These are phyloP conservation scores for Skeletonema menzelii DNA, from an alignment of 108 stramenopile species.

Conservation along the genomic window DNA sequence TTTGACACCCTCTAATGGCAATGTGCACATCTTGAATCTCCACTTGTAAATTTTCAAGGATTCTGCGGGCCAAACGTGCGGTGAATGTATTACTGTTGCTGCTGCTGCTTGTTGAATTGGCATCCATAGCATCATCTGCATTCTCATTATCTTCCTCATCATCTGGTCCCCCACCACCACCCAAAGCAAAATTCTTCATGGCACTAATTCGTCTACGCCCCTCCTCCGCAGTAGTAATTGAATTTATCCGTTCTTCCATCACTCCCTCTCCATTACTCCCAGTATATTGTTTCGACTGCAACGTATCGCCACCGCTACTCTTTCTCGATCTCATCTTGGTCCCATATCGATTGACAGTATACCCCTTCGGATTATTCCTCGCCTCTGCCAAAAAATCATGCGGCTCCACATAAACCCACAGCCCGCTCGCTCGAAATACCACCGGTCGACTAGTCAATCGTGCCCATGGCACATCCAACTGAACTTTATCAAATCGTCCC, in stretches of 20 bases:
- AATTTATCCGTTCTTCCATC: conserved; percentile 36
- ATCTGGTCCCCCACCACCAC: conserved; percentile 19
- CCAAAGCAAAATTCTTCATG: conserved; percentile 53
- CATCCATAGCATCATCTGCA: not conserved
- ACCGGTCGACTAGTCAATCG: conserved; percentile 68
- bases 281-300: not conserved
- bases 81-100: conserved; percentile 38
- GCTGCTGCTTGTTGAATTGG: not conserved
- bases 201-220: conserved; percentile 56
- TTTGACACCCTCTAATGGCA: conserved; percentile 47
- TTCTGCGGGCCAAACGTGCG: conserved; percentile 69
- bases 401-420: conserved; percentile 64
- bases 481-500: conserved; percentile 66
- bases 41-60: conserved; percentile 84
- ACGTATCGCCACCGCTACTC: not conserved
- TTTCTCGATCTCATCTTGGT: not conserved
- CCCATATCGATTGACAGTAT: conserved; percentile 6
- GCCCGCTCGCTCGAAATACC: conserved; percentile 67
- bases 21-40: conserved; percentile 81
- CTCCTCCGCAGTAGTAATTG: conserved; percentile 49
- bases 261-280: not conserved
- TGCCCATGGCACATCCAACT: conserved; percentile 88
- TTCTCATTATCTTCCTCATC: not conserved
- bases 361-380: not conserved
- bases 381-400: conserved; percentile 46